Conservation (phyloP, 768 basidiomycete genomes). For the Mycena kentingensis region DNA sequence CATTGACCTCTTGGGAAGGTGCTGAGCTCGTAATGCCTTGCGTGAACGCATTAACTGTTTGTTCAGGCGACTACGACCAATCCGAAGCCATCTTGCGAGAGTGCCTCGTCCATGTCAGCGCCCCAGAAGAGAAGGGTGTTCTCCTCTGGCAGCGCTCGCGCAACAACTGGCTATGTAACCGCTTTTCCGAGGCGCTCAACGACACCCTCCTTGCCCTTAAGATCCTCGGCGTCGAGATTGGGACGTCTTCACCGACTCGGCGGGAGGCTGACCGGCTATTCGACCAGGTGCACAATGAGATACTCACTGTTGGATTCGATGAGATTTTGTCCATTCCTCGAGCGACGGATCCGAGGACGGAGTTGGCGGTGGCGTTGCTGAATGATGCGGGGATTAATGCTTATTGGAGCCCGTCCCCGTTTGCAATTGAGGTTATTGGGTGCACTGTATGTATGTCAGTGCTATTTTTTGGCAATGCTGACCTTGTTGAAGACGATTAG, state of each 20-base stretch:
- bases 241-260: constrained; percentile 51
- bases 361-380: constrained; percentile 64
- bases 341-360: constrained; percentile 58
- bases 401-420: constrained; percentile 64
- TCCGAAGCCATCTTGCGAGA: constrained; percentile 58
- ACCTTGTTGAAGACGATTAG: constrained; percentile 55
- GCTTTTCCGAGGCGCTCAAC: constrained; percentile 55
- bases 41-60: constrained; percentile 10
- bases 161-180: constrained; percentile 63
- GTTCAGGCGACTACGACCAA: constrained; percentile 51
- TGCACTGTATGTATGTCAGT: constrained; percentile 51
- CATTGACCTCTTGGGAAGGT: constrained; percentile 67
- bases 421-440: constrained; percentile 65
- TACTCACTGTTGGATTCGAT: constrained; percentile 68
- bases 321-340: constrained; percentile 64
- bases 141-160: constrained; percentile 61
- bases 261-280: constrained; percentile 65
- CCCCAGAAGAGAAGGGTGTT: constrained; percentile 56
- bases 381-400: constrained; percentile 75
- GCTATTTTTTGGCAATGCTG: not conserved
- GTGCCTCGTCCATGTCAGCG: constrained; percentile 50
- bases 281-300: constrained; percentile 69
- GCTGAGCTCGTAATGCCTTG: not conserved
- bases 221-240: constrained; percentile 62
- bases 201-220: constrained; percentile 63